Evolutionary conservation across 352 stramenopile species (phyloP).

Genomic region (Aphanomyces astaci): DNA sequence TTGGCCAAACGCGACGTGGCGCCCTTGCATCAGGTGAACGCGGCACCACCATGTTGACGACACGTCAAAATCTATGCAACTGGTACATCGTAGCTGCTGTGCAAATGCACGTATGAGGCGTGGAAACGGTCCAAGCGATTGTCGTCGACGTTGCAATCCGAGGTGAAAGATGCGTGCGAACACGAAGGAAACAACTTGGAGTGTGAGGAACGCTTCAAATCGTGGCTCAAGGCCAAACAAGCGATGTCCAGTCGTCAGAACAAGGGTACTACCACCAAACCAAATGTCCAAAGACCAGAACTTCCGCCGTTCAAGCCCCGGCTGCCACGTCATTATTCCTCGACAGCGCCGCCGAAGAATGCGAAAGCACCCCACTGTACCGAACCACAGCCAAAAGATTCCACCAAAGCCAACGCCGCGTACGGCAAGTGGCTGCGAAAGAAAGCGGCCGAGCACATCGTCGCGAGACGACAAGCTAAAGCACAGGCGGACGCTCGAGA

Average conservation of each 20-base stretch:
- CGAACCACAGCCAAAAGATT: not conserved
- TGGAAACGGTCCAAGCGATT: not conserved
- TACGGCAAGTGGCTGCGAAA: not conserved
- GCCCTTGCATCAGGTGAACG: not conserved
- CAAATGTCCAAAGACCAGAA: not conserved
- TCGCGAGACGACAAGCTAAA: not conserved
- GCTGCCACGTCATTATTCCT: not conserved
- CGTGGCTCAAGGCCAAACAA: not conserved
- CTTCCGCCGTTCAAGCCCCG: slow-evolving; percentile 3
- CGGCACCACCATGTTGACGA: not conserved
- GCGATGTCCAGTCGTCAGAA: no score
- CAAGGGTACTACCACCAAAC: no score
- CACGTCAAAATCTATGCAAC: not conserved
- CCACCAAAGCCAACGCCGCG: not conserved
- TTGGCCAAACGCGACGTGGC: not conserved
- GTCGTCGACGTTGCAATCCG: not conserved
- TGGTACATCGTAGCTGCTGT: not conserved
- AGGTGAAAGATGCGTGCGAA: not conserved
- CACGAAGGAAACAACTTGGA: not conserved
- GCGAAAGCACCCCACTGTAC: not conserved
- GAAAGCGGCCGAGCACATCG: not conserved
- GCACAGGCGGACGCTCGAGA: not conserved
- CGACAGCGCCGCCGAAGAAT: not conserved
- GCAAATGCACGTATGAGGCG: not conserved
- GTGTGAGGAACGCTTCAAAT: not conserved